Conservation (phyloP, 2,329 filamentous ascomycete genomes). For the Mollisiaceae sp. region DNA sequence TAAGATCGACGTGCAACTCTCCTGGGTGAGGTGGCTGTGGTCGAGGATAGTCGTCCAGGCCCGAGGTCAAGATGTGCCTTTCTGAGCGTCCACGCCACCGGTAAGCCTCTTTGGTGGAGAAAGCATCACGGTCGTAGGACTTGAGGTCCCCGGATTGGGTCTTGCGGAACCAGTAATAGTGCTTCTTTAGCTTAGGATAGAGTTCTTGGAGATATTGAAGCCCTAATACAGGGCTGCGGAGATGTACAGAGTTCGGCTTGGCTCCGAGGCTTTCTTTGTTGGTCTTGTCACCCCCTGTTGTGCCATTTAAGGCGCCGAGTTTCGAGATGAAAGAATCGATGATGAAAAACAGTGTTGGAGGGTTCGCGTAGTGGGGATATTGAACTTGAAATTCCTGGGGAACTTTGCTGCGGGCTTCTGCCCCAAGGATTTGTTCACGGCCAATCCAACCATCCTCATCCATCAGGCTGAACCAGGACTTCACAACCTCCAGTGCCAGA, state of each 20-base stretch:
- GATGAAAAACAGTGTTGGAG: slow-evolving; percentile 90
- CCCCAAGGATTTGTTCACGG: slow-evolving; percentile 91
- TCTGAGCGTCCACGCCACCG: slow-evolving; percentile 91
- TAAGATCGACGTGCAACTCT: slow-evolving; percentile 92
- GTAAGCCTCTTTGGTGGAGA: slow-evolving; percentile 89
- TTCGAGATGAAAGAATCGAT: slow-evolving; percentile 85
- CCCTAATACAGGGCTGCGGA: slow-evolving; percentile 71
- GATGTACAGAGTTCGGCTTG: slow-evolving; percentile 63
- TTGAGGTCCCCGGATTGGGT: slow-evolving; percentile 91
- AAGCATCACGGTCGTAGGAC: slow-evolving; percentile 87
- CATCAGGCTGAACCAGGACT: slow-evolving; percentile 95
- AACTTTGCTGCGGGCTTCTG: slow-evolving; percentile 93
- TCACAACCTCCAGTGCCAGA: slow-evolving; percentile 83
- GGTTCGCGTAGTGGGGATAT: slow-evolving; percentile 97
- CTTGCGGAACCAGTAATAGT: slow-evolving; percentile 93
- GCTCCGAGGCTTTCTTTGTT: slow-evolving; percentile 47
- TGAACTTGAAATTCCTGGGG: slow-evolving; percentile 91
- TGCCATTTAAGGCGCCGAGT: slow-evolving; percentile 62
- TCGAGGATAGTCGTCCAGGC: slow-evolving; percentile 94
- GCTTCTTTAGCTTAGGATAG: slow-evolving; percentile 85
- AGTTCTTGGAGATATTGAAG: slow-evolving; percentile 75
- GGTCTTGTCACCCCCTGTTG: slow-evolving; percentile 43
- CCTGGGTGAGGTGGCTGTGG: slow-evolving; percentile 92
- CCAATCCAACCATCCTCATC: slow-evolving; percentile 98
- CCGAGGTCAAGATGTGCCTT: slow-evolving; percentile 87